Conservation (phyloP, 1,284 basidiomycete species). For the Rhodotorula sp. region DNA sequence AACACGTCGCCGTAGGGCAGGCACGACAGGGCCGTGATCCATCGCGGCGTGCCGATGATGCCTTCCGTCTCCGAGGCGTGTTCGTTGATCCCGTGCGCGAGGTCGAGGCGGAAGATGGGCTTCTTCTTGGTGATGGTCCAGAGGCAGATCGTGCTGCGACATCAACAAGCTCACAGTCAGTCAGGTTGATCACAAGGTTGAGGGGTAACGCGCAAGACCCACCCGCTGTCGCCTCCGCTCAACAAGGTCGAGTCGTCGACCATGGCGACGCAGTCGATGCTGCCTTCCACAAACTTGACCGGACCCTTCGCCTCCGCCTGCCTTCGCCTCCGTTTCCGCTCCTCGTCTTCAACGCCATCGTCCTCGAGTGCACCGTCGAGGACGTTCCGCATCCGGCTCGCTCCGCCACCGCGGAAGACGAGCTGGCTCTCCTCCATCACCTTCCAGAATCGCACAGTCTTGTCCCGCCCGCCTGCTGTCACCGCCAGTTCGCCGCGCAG, state of each 20-base stretch:
- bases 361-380: conserved; percentile 72
- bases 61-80: conserved; percentile 68
- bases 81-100: conserved; percentile 83
- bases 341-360: conserved; percentile 57
- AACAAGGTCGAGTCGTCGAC: conserved; percentile 89
- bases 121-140: conserved; percentile 97
- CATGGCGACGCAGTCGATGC: conserved; percentile 88
- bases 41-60: conserved; percentile 72
- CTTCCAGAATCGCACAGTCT: conserved; percentile 93
- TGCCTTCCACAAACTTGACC: conserved; percentile 75
- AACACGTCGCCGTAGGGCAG: conserved; percentile 88
- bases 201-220: conserved; percentile 44
- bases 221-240: conserved; percentile 95
- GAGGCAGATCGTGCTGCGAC: conserved; percentile 73
- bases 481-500: conserved; percentile 81
- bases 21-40: conserved; percentile 81
- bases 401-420: conserved; percentile 88
- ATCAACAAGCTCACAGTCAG: background rate
- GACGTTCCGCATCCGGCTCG: conserved; percentile 71
- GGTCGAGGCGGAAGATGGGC: conserved; percentile 75
- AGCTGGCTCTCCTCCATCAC: conserved; percentile 93
- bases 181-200: too few relatives aligned
- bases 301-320: conserved; percentile 51
- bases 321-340: conserved; percentile 48
- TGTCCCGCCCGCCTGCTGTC: conserved; percentile 83